A percentile compares a stretch with the other conserved stretches of the same genome.
phyloP scores from a whole-genome alignment of 768 basidiomycete genomes.

The Bullera alba region DNA sequence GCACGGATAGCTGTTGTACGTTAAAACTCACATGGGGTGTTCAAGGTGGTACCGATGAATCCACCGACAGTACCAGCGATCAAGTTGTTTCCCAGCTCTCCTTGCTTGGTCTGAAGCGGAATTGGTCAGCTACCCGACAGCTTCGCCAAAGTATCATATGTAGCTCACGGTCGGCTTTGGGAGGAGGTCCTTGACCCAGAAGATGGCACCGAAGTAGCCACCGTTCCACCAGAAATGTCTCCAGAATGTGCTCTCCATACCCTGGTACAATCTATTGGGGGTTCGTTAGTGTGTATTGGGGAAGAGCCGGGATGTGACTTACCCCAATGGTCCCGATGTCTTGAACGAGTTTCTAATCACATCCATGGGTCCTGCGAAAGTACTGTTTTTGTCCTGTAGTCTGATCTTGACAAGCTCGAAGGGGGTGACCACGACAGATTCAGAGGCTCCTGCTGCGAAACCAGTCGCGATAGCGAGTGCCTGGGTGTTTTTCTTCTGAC shows the following conservation, averaged over 20 bases:
- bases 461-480: slow-evolving; percentile 82
- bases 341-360: slow-evolving; percentile 72
- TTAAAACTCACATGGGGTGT: slow-evolving; percentile 71
- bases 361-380: slow-evolving; percentile 83
- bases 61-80: slow-evolving; percentile 84
- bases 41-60: slow-evolving; percentile 66
- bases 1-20: background rate
- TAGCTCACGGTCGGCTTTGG: slow-evolving; percentile 77
- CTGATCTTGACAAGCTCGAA: slow-evolving; percentile 68
- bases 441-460: slow-evolving; percentile 89
- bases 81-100: slow-evolving; percentile 80
- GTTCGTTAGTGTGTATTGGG: slow-evolving; percentile 5
- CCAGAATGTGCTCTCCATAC: slow-evolving; percentile 98
- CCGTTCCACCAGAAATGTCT: slow-evolving; percentile 57
- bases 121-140: background rate
- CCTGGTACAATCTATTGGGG: slow-evolving; percentile 58
- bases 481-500: slow-evolving; percentile 80
- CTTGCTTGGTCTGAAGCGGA: slow-evolving; percentile 57
- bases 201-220: slow-evolving; percentile 84
- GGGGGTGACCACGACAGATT: slow-evolving; percentile 82
- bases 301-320: slow-evolving; percentile 6
- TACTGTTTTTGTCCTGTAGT: slow-evolving; percentile 86
- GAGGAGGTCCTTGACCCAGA: slow-evolving; percentile 68
- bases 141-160: too few species aligned
- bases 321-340: slow-evolving; percentile 71